Evolutionary conservation across 1,284 basidiomycete species (phyloP), one percentile per base, ranked within the genome.

Genomic region (Sutorius eximius): DNA sequence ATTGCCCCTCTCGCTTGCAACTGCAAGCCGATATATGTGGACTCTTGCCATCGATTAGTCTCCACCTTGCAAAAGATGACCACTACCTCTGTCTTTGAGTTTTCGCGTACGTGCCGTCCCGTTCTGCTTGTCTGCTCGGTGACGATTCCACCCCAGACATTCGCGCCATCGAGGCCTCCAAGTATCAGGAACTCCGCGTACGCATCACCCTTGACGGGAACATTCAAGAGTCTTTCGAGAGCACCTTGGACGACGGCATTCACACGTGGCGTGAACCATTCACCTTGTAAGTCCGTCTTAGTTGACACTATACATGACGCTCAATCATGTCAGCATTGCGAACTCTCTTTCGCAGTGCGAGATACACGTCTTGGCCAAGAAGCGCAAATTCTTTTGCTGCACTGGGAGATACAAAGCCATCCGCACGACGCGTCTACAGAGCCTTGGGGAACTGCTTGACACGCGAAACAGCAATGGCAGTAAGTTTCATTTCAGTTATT

Each of bases 401-500:
- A 52, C 65, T 15, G 64, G 66, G 36, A 56, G 58, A 45, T 71
- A 64, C 63, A 67, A 66, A 45, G 20, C 42, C 32, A 49, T 67
- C 42, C 65, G 66, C 53, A 68, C 65, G 61, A 67, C 66, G 61
- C 68, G 67, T 62, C 61, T 46, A 15, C 65, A 60, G 45, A 47
- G 45, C 53, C 41, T 67, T 50, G 30, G 58, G 41, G 51, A 71
- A 51, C 58, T 67, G 32, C 61, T 67, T 51, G 67, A 58, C 65
- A 59, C 58, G 56, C 53, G 67, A 70, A 65, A 52, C 52, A 58
- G 49, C 59, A 40, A 51, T 53, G 68, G 67, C 53, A 67, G 66
- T 51, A 62, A 53, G 66, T 59, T 64, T 71, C 68, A 68, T 67
- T 69, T 69, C 32, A 68, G 58, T 45, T 59, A 58, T 59, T 64